Evolutionary conservation across 345 rosid species (phyloP).

Genomic region (Murraya paniculata): DNA sequence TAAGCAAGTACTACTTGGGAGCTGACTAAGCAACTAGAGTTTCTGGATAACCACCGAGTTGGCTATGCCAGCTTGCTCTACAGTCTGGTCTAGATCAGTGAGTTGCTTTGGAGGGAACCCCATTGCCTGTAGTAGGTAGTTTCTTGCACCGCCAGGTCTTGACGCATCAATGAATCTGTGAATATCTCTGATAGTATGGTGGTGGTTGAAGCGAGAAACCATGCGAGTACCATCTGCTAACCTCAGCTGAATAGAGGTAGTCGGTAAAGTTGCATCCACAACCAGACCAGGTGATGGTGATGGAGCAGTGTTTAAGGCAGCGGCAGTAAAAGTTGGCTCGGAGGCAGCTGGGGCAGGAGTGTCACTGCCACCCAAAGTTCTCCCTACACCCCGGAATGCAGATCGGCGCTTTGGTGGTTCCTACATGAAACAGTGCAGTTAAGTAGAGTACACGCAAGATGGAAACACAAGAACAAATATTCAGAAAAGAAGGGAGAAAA

Average conservation of each 20-base stretch:
- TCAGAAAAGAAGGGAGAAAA: background rate
- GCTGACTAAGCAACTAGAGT: conserved; percentile 33
- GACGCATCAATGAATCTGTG: conserved; percentile 85
- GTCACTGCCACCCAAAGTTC: conserved; percentile 52
- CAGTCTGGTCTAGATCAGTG: conserved; percentile 65
- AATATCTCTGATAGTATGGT: conserved; percentile 71
- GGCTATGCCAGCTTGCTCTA: conserved; percentile 85
- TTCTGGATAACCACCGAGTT: conserved; percentile 93
- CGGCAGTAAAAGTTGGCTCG: conserved; percentile 24
- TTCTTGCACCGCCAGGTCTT: conserved; percentile 59
- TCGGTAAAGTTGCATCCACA: conserved; percentile 55
- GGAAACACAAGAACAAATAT: background rate
- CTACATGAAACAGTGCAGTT: conserved; percentile 23
- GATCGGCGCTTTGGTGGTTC: conserved; percentile 45
- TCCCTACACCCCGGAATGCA: conserved; percentile 52
- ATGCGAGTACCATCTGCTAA: conserved; percentile 80
- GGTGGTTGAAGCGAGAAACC: conserved; percentile 68
- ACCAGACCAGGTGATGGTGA: conserved; percentile 52
- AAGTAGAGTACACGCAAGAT: background rate
- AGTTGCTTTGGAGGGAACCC: conserved; percentile 94
- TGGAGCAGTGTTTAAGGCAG: conserved; percentile 41
- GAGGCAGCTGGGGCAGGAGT: conserved; percentile 20
- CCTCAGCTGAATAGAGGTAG: conserved; percentile 82
- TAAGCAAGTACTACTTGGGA: no score
- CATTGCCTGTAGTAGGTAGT: conserved; percentile 81